These are phyloP conservation scores for Prototheca wickerhamii DNA, from an alignment of 163 green algal species.

Conservation along the genomic window DNA sequence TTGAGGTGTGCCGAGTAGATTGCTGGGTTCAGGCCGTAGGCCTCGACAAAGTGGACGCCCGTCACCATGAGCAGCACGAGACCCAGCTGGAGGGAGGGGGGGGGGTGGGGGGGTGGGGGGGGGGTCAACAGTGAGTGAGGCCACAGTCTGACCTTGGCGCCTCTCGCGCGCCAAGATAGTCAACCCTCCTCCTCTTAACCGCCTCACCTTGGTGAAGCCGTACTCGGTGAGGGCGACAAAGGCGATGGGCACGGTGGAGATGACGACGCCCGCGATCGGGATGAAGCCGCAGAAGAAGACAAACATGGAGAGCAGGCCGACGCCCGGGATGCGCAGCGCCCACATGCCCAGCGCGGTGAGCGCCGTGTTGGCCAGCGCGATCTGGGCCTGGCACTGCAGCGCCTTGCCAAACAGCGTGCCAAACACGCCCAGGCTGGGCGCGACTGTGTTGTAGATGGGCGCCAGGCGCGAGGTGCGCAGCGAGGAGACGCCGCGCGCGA, in stretches of 20 bases:
- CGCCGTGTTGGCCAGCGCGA: conserved; percentile 81
- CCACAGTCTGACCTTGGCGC: no score
- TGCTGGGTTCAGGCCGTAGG: conserved; percentile 65
- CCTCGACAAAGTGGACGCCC: conserved; percentile 87
- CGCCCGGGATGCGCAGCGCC: conserved; percentile 71
- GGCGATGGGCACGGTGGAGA: conserved; percentile 87
- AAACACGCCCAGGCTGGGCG: conserved; percentile 73
- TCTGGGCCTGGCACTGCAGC: conserved; percentile 71
- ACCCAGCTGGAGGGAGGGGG: conserved; percentile 48
- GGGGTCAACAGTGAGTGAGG: not conserved
- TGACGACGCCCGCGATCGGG: conserved; percentile 86
- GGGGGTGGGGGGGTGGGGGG: not conserved
- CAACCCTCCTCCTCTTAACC: not conserved
- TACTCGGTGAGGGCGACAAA: conserved; percentile 94
- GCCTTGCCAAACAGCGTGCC: conserved; percentile 85
- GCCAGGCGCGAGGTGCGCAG: conserved; percentile 59
- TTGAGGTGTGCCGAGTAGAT: conserved; percentile 92
- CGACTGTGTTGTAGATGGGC: conserved; percentile 80
- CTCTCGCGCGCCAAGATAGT: no score
- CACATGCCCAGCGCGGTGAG: conserved; percentile 83
- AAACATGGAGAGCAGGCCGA: conserved; percentile 81
- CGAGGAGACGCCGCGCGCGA: conserved; percentile 42
- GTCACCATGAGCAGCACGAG: conserved; percentile 87
- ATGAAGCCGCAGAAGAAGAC: conserved; percentile 96
- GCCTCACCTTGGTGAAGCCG: conserved; percentile 64